Evolutionary conservation across 768 basidiomycete genomes (phyloP).

Genomic region (Russula vinacea): DNA sequence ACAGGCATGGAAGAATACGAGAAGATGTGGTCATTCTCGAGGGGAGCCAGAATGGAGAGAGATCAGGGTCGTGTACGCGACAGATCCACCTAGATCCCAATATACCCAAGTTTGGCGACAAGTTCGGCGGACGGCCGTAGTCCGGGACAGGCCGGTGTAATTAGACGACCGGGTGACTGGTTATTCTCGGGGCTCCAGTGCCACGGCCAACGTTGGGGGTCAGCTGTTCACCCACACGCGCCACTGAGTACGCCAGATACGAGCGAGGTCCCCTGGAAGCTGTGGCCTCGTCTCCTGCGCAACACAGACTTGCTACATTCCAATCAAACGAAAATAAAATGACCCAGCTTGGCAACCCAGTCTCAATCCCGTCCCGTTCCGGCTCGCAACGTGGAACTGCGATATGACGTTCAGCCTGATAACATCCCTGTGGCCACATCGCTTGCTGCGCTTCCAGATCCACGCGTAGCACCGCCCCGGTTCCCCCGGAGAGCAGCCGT

Average conservation of each 20-base stretch:
- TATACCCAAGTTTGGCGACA: constrained; percentile 10
- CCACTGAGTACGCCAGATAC: constrained; percentile 14
- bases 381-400: constrained; percentile 50
- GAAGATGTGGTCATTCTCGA: too few species aligned
- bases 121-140: constrained; percentile 5
- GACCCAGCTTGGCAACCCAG: background rate
- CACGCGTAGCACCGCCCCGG: constrained; percentile 40
- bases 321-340: background rate
- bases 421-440: constrained; percentile 48
- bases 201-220: background rate
- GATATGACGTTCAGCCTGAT: constrained; percentile 53
- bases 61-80: background rate
- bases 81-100: constrained; percentile 18
- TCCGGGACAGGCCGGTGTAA: constrained; percentile 4
- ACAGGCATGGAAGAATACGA: background rate
- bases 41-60: constrained; percentile 3
- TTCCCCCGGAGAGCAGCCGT: constrained; percentile 47
- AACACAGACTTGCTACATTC: background rate
- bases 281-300: background rate
- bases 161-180: background rate
- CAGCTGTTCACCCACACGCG: constrained; percentile 12
- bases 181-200: too few species aligned
- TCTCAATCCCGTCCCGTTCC: background rate
- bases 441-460: constrained; percentile 44
- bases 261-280: background rate